Percentiles rank a stretch among this genome's conserved stretches.
phyloP scores from a whole-genome alignment of 140 eudicot genomes.

The Oenanthe javanica region DNA sequence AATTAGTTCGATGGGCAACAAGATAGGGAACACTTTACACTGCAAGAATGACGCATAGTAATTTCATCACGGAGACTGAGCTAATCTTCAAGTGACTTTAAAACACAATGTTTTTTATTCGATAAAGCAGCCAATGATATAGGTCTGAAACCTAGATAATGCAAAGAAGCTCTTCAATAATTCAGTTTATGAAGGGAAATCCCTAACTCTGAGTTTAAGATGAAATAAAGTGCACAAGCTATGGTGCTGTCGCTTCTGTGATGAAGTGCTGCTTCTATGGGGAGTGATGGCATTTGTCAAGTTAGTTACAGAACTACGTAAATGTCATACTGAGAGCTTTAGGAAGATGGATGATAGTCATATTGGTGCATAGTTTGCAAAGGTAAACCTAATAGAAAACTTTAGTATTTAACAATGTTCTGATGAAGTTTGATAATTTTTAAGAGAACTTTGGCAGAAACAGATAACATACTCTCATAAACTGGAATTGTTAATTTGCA shows the following conservation, averaged over 20 bases:
- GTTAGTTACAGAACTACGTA: background rate
- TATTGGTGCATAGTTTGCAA: background rate
- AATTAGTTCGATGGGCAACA: background rate
- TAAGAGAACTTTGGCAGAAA: background rate
- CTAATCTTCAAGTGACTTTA: background rate
- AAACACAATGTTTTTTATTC: background rate
- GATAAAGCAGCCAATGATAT: background rate
- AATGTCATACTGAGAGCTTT: background rate
- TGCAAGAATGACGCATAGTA: background rate
- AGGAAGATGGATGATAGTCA: background rate
- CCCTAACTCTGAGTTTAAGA: background rate
- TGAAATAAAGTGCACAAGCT: background rate
- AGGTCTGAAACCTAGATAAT: background rate
- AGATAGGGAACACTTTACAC: background rate
- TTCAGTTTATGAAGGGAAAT: background rate
- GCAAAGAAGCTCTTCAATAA: background rate
- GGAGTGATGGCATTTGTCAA: background rate
- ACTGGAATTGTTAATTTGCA: constrained; percentile 74
- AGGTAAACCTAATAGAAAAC: background rate
- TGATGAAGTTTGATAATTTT: background rate
- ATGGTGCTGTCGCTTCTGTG: background rate
- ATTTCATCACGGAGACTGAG: background rate
- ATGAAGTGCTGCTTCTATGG: background rate
- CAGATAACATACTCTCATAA: constrained; percentile 56
- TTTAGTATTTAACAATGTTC: background rate